Percentiles rank a stretch among this genome's conserved stretches.
Conservation (phyloP, 345 rosid genomes). For the Citrus cavaleriei region DNA sequence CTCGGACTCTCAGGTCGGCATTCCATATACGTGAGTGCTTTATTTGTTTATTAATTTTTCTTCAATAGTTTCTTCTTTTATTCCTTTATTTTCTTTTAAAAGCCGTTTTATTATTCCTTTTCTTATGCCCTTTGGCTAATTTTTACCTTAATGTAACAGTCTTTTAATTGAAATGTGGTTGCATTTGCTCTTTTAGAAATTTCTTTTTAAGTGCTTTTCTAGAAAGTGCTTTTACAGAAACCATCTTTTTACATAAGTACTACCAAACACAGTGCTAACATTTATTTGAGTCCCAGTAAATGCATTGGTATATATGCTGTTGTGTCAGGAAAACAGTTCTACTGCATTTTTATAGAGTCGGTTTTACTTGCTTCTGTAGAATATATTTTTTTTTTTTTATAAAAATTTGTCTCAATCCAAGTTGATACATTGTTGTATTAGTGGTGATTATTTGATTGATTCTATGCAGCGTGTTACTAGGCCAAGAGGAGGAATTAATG, state of each 20-base stretch:
- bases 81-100: neutral
- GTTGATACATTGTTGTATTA: neutral
- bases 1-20: conserved; percentile 70
- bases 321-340: too few relatives aligned
- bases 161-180: neutral
- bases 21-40: conserved; percentile 42
- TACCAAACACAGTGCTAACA: neutral
- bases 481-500: conserved; percentile 72
- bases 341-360: too few relatives aligned
- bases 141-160: too few relatives aligned
- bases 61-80: neutral
- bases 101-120: neutral
- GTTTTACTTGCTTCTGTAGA: too few relatives aligned
- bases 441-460: neutral
- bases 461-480: conserved; percentile 64
- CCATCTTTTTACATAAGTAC: neutral
- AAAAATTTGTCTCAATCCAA: neutral
- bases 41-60: neutral
- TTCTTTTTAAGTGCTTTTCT: neutral
- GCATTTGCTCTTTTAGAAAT: neutral
- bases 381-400: neutral
- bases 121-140: too few relatives aligned
- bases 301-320: too few relatives aligned
- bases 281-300: too few relatives aligned
- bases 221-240: neutral